Percentiles rank a stretch among this genome's conserved stretches.
Conservation (phyloP, 2,329 filamentous ascomycete species). For the Shiraia bambusicola region DNA sequence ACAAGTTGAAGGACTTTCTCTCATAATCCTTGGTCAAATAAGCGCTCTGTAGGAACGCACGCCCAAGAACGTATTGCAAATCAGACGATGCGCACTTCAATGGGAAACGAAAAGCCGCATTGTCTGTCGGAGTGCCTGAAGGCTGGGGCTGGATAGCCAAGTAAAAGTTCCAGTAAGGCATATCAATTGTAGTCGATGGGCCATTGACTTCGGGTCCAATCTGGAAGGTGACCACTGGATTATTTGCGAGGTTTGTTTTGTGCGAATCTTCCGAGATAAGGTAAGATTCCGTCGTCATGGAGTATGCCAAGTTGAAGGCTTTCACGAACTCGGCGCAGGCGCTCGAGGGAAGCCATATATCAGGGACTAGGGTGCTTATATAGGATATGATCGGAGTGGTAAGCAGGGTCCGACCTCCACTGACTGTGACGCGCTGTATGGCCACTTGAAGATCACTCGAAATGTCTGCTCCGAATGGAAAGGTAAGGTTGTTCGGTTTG, state of each 20-base stretch:
- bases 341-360: conserved; percentile 45
- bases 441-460: conserved; percentile 29
- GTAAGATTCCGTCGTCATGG: conserved; percentile 38
- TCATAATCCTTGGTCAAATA: conserved; percentile 45
- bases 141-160: conserved; percentile 19
- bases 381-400: conserved; percentile 29
- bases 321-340: conserved; percentile 39
- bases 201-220: conserved; percentile 27
- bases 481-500: conserved; percentile 25
- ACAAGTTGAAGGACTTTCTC: conserved; percentile 27
- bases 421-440: conserved; percentile 26
- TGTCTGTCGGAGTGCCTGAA: conserved; percentile 11
- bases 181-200: conserved; percentile 31
- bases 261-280: conserved; percentile 41
- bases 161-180: conserved; percentile 46
- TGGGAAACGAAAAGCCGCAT: conserved; percentile 42
- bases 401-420: conserved; percentile 20
- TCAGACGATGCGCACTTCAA: conserved; percentile 42
- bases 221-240: conserved; percentile 39
- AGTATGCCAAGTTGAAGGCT: conserved; percentile 43
- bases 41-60: conserved; percentile 47
- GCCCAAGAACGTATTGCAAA: conserved; percentile 42
- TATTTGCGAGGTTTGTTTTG: conserved; percentile 26
- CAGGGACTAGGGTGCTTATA: conserved; percentile 42
- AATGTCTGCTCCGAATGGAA: conserved; percentile 28